Evolutionary conservation across 1,284 basidiomycete species (phyloP).

Genomic region (Ustilago trichophora): DNA sequence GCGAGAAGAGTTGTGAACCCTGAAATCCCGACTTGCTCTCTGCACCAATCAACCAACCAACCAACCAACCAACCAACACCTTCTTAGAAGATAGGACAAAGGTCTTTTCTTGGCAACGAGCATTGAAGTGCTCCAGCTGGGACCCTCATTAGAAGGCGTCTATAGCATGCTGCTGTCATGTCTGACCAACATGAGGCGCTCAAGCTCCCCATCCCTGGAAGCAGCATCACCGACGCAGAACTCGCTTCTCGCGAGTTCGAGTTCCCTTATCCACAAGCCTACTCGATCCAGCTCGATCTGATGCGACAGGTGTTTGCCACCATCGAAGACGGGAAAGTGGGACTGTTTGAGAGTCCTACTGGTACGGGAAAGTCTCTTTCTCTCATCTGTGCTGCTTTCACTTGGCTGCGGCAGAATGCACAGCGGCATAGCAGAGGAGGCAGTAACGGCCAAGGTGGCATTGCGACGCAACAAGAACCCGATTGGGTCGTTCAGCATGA

Average conservation of each 20-base stretch:
- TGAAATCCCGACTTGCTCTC: background rate
- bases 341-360: slow-evolving; percentile 73
- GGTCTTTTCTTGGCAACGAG: too few species aligned
- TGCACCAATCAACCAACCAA: background rate
- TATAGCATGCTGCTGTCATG: slow-evolving; percentile 15
- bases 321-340: slow-evolving; percentile 78
- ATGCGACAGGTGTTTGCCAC: slow-evolving; percentile 86
- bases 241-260: slow-evolving; percentile 40
- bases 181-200: slow-evolving; percentile 1
- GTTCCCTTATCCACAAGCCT: slow-evolving; percentile 71
- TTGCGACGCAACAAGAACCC: slow-evolving; percentile 45
- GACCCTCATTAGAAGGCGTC: too few species aligned
- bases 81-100: too few species aligned
- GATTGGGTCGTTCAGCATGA: slow-evolving; percentile 68
- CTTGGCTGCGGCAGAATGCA: slow-evolving; percentile 64
- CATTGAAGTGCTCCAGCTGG: too few species aligned
- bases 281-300: slow-evolving; percentile 84
- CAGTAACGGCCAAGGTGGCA: slow-evolving; percentile 21
- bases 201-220: slow-evolving; percentile 20
- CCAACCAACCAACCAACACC: slow-evolving; percentile 15
- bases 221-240: background rate
- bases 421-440: too few species aligned
- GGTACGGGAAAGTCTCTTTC: slow-evolving; percentile 69
- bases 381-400: slow-evolving; percentile 67
- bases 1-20: slow-evolving; percentile 6